These are phyloP conservation scores for Tuber brumale DNA, from an alignment of 495 filamentous ascomycete species.

Conservation along the genomic window DNA sequence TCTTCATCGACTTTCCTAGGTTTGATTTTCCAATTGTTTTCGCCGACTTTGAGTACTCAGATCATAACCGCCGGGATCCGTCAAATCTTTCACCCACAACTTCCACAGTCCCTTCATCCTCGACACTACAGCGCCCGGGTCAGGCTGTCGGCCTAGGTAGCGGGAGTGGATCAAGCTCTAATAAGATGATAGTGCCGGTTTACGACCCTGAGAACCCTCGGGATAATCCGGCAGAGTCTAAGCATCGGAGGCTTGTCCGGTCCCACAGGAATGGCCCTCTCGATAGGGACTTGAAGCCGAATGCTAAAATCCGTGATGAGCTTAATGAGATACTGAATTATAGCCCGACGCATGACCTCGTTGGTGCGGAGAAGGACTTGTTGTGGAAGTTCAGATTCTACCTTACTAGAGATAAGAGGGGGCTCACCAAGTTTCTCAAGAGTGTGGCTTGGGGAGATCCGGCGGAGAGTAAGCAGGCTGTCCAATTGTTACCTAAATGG, in stretches of 20 bases:
- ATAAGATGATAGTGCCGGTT: conserved; percentile 58
- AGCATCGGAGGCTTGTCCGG: conserved; percentile 83
- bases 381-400: conserved; percentile 97
- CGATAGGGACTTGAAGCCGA: conserved; percentile 89
- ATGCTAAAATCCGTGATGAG: conserved; percentile 92
- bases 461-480: conserved; percentile 79
- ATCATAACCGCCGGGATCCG: conserved; percentile 60
- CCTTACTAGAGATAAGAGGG: conserved; percentile 83
- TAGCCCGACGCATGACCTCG: conserved; percentile 81
- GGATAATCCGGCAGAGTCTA: conserved; percentile 92
- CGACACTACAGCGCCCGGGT: conserved; percentile 59
- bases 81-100: conserved; percentile 40
- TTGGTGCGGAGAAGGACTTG: conserved; percentile 84
- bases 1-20: conserved; percentile 85
- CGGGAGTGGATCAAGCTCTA: not conserved
- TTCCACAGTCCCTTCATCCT: conserved; percentile 53
- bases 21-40: conserved; percentile 97
- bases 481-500: conserved; percentile 86
- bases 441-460: conserved; percentile 87
- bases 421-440: conserved; percentile 95
- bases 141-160: not conserved
- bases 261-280: conserved; percentile 88
- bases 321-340: conserved; percentile 86
- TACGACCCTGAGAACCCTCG: conserved; percentile 88
- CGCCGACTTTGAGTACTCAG: conserved; percentile 76